A percentile compares a stretch with the other conserved stretches of the same genome.
Conservation (phyloP, 2,329 filamentous ascomycete species). For the Stagonosporopsis chrysanthemi region DNA sequence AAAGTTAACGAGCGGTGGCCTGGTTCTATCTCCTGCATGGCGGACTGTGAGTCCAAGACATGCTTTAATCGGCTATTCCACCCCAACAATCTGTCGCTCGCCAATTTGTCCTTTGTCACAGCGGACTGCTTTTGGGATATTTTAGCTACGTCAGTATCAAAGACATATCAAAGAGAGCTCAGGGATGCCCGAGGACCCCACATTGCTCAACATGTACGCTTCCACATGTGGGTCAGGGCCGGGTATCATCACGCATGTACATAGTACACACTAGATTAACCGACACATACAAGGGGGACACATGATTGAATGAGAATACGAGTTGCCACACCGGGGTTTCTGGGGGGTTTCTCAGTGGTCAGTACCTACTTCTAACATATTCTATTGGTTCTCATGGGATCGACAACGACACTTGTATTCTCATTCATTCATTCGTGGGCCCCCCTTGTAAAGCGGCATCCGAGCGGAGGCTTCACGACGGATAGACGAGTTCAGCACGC, state of each 20-base stretch:
- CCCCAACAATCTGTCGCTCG: background rate
- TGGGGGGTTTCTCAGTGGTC: no score
- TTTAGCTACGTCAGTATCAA: background rate
- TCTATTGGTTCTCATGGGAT: no score
- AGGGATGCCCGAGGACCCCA: background rate
- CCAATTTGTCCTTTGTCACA: background rate
- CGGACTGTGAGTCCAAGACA: no score
- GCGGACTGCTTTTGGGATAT: background rate
- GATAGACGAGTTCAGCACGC: background rate
- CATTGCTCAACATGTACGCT: background rate
- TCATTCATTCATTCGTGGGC: no score
- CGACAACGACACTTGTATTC: no score
- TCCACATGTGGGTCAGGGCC: background rate
- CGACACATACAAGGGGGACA: no score
- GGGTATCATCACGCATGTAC: background rate
- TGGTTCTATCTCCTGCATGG: background rate
- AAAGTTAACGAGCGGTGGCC: conserved; percentile 4
- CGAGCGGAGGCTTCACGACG: background rate
- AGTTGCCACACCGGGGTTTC: no score
- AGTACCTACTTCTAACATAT: no score
- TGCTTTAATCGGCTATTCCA: background rate
- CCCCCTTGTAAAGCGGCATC: conserved; percentile 1
- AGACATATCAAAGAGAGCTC: background rate
- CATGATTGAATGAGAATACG: no score
- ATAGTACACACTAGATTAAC: background rate